Evolutionary conservation across 208 protist species (phyloP).

Genomic region (Leishmania lainsoni): DNA sequence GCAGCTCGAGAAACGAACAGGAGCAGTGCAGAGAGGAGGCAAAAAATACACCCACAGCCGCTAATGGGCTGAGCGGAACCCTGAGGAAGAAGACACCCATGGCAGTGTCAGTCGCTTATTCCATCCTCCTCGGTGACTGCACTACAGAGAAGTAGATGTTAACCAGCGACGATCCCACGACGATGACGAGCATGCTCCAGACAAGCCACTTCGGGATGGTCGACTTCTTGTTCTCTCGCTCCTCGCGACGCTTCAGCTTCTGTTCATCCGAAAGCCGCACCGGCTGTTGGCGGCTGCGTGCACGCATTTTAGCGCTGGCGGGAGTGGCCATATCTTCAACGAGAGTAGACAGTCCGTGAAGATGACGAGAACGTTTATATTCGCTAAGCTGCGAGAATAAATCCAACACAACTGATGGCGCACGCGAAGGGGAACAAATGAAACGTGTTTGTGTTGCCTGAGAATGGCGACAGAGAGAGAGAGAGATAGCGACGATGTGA

Average conservation of each 20-base stretch:
- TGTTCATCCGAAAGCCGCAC: constrained; percentile 66
- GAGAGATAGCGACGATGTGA: neutral
- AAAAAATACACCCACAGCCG: neutral
- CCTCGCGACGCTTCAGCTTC: constrained; percentile 48
- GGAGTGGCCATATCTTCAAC: constrained; percentile 45
- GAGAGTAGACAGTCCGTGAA: too few species aligned
- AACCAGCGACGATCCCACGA: constrained; percentile 71
- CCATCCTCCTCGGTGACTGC: constrained; percentile 63
- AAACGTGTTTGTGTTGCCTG: neutral
- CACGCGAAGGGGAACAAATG: neutral
- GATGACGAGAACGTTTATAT: neutral
- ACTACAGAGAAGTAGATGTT: constrained; percentile 77
- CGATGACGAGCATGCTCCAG: constrained; percentile 62
- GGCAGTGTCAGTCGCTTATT: constrained; percentile 13
- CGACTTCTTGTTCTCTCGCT: constrained; percentile 50
- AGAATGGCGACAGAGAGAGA: neutral
- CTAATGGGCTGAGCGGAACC: neutral
- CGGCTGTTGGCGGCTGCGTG: constrained; percentile 45
- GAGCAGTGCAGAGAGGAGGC: neutral
- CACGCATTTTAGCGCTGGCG: constrained; percentile 59
- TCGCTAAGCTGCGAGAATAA: neutral
- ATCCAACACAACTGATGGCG: neutral
- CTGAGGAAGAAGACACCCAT: neutral
- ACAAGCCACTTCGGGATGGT: constrained; percentile 54
- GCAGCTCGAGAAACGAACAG: neutral